These are phyloP conservation scores for Lachnum nothofagi DNA, from an alignment of 2,329 filamentous ascomycete species.

Conservation along the genomic window DNA sequence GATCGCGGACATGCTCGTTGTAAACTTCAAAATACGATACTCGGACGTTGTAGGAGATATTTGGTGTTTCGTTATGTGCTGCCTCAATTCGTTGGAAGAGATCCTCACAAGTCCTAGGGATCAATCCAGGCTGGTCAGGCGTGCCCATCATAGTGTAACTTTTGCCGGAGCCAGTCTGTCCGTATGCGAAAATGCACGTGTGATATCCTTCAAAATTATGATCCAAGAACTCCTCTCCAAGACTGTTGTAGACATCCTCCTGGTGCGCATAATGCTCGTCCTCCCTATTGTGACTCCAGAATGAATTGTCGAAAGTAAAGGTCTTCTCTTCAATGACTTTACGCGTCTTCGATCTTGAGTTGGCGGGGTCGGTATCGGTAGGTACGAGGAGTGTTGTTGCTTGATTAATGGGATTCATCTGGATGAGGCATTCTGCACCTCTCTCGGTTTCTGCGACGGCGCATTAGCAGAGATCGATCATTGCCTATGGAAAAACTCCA, in stretches of 20 bases:
- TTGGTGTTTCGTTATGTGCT: slow-evolving; percentile 68
- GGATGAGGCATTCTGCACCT: slow-evolving; percentile 76
- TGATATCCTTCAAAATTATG: slow-evolving; percentile 99
- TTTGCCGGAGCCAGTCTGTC: slow-evolving; percentile 95
- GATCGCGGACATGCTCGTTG: slow-evolving; percentile 95
- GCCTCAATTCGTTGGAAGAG: slow-evolving; percentile 88
- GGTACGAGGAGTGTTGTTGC: slow-evolving; percentile 76
- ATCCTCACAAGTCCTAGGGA: slow-evolving; percentile 92
- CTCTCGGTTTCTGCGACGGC: slow-evolving; percentile 65
- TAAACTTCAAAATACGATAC: slow-evolving; percentile 99
- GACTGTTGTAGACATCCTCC: slow-evolving; percentile 85
- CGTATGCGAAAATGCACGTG: slow-evolving; percentile 98
- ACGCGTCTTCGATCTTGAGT: slow-evolving; percentile 57
- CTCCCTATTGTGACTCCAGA: slow-evolving; percentile 82
- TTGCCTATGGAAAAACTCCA: slow-evolving; percentile 4
- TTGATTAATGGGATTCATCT: slow-evolving; percentile 85
- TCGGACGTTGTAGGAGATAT: slow-evolving; percentile 93
- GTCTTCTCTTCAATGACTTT: slow-evolving; percentile 79
- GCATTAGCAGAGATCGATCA: slow-evolving; percentile 20
- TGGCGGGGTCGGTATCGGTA: slow-evolving; percentile 48
- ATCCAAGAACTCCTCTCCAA: slow-evolving; percentile 95
- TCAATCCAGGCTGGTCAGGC: slow-evolving; percentile 78
- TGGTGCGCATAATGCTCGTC: slow-evolving; percentile 88
- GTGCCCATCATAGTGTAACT: slow-evolving; percentile 98
- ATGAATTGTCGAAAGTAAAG: slow-evolving; percentile 96